Evolutionary conservation across 495 filamentous ascomycete species (phyloP), one percentile per base, ranked within the genome.

Genomic region (Lophiotrema nucula): DNA sequence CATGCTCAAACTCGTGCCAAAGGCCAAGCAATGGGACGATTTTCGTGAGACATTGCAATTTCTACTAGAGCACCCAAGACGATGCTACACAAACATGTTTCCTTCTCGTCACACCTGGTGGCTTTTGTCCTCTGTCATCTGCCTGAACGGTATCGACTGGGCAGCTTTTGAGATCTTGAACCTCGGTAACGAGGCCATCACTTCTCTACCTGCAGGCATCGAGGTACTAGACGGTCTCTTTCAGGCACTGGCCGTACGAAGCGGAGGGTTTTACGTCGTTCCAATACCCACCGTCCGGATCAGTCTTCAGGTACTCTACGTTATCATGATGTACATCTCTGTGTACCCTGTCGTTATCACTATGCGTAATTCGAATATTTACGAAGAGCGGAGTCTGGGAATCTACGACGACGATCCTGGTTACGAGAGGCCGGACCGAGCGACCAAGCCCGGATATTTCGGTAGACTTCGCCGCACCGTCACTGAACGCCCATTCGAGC

Each of bases 51-150:
- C 87, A 1, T 74, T 95, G 16, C 79, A 81, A 55, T 95, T 93
- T 63, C 82, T 93, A n/a, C 75, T 95, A 33, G 79, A 84, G 37
- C 90, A 93, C 65, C 90, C 88, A 1, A 73, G 88, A 23, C 79
- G 88, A 28, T 85, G 88, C 22, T 92, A 93, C 65, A 95, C 90
- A 8, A 88, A 91, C 62, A 76, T 95, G 16, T 92, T 95, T 65
- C 88, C 89, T 1, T 73, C 79, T 8, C 78, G 79, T 13, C 84
- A 90, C 53, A 91, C 88, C 0, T 92, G 87, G 83, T 95, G 89
- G 82, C 76, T 95, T 2, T 68, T 89, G 2, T 79, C 81, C 19
- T 84, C 86, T 54, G 76, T 95, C 16, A 73, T 95, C 31, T 58
- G 83, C 15, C 77, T 95, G 15, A 96, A 93, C 65, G 84, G 83